phyloP scores from a whole-genome alignment of 108 stramenopile genomes.

The Cyclotella sp. region DNA sequence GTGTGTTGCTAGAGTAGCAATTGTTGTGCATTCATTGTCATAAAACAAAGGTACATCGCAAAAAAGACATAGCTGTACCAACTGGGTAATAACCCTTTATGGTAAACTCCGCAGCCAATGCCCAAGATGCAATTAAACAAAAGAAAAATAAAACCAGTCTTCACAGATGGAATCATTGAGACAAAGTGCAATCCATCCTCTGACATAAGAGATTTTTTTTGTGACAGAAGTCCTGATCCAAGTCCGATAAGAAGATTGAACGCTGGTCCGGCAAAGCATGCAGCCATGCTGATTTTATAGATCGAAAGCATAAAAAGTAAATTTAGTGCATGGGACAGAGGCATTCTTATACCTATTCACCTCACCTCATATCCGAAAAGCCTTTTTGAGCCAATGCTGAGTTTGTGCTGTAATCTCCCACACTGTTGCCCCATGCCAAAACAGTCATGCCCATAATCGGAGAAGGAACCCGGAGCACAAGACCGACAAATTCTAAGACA shows the following conservation, averaged over 20 bases:
- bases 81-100: slow-evolving; percentile 18
- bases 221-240: slow-evolving; percentile 62
- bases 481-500: slow-evolving; percentile 80
- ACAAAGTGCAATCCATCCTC: slow-evolving; percentile 15
- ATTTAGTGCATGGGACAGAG: not conserved
- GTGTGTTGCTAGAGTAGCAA: too few species aligned
- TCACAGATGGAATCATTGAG: slow-evolving; percentile 20
- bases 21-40: too few species aligned
- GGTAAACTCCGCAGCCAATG: slow-evolving; percentile 14
- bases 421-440: slow-evolving; percentile 93
- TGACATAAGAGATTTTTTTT: slow-evolving; percentile 32
- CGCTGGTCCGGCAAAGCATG: slow-evolving; percentile 93
- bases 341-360: not conserved
- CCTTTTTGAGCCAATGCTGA: slow-evolving; percentile 92
- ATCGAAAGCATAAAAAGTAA: not conserved
- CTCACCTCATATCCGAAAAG: slow-evolving; percentile 75
- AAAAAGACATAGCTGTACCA: slow-evolving; percentile 17
- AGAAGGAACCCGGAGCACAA: slow-evolving; percentile 73
- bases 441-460: slow-evolving; percentile 90
- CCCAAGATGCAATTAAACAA: slow-evolving; percentile 17
- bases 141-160: slow-evolving; percentile 24
- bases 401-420: slow-evolving; percentile 91
- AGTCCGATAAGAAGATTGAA: slow-evolving; percentile 92
- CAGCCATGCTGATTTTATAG: slow-evolving; percentile 43
- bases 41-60: not conserved